phyloP scores from a whole-genome alignment of 352 stramenopile genomes.

The Phytophthora cactorum region DNA sequence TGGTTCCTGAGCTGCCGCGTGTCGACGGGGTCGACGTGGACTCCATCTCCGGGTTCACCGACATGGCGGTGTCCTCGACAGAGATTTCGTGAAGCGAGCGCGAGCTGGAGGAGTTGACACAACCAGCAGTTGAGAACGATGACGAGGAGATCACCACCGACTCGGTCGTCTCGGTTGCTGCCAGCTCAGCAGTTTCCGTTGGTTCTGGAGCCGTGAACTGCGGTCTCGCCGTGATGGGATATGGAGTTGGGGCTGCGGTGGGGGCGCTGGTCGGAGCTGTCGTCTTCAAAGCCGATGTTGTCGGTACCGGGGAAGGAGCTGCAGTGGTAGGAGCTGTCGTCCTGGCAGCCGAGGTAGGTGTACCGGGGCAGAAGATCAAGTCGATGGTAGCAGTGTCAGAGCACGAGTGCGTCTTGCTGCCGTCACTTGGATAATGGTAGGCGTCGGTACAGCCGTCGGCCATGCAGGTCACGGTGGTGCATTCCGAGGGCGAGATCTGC shows the following conservation, averaged over 20 bases:
- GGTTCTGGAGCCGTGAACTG: background rate
- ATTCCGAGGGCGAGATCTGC: constrained; percentile 51
- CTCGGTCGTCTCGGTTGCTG: no score
- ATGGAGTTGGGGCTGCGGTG: constrained; percentile 20
- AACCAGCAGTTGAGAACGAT: no score
- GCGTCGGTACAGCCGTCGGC: constrained; percentile 52
- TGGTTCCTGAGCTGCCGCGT: no score
- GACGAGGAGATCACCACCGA: no score
- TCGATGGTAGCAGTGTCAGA: constrained; percentile 46
- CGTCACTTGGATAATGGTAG: constrained; percentile 61
- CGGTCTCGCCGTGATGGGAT: constrained; percentile 12
- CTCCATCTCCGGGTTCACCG: no score
- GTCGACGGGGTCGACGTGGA: no score
- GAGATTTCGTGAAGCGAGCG: no score
- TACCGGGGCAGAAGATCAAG: constrained; percentile 65
- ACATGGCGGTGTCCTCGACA: no score
- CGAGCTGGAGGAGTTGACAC: no score
- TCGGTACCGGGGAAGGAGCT: background rate
- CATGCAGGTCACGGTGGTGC: constrained; percentile 47
- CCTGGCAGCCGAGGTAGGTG: constrained; percentile 3
- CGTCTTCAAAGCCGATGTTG: constrained; percentile 2
- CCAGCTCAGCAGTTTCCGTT: no score
- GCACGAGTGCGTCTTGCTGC: constrained; percentile 65
- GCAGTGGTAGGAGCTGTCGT: constrained; percentile 5
- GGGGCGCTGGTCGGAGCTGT: background rate